phyloP scores from a whole-genome alignment of 2,329 filamentous ascomycete genomes.

The Cordyceps javanica region DNA sequence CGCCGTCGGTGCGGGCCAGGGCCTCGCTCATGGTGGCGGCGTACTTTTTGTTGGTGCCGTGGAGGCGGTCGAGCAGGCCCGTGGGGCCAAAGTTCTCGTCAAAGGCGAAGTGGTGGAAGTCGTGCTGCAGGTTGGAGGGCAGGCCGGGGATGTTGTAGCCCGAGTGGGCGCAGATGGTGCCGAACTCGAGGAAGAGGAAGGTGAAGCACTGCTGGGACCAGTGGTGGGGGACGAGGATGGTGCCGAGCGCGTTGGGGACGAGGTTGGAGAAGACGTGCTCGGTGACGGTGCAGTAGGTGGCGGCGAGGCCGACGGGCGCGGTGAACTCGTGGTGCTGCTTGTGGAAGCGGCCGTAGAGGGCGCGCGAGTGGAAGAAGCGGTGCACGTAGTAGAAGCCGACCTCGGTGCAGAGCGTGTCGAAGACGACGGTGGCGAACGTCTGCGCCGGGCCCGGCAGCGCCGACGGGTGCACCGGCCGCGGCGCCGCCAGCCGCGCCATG shows the following conservation, averaged over 20 bases:
- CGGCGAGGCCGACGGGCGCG: conserved; percentile 43
- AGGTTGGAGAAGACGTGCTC: conserved; percentile 45
- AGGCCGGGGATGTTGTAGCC: conserved; percentile 15
- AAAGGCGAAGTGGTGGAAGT: conserved; percentile 18
- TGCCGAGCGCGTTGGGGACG: conserved; percentile 36
- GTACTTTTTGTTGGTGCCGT: conserved; percentile 15
- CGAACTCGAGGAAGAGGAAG: conserved; percentile 16
- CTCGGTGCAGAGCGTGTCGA: conserved; percentile 26
- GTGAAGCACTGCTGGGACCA: conserved; percentile 16
- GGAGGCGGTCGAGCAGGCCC: conserved; percentile 14
- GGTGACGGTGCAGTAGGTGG: conserved; percentile 45
- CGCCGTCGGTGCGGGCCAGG: conserved; percentile 10
- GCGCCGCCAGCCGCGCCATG: neutral
- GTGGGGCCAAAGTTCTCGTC: conserved; percentile 17
- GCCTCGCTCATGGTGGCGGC: conserved; percentile 13
- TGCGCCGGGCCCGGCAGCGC: conserved; percentile 8
- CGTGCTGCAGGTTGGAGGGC: conserved; percentile 16
- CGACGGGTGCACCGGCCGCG: neutral
- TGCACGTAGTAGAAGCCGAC: conserved; percentile 45
- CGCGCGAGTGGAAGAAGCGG: conserved; percentile 39
- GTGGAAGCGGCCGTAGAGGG: conserved; percentile 41
- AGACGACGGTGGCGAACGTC: conserved; percentile 13
- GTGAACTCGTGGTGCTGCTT: conserved; percentile 47
- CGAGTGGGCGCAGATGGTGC: conserved; percentile 14
- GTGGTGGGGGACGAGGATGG: conserved; percentile 14